Conservation (phyloP, 257 asterid species). For the Fraxinus anomala region DNA sequence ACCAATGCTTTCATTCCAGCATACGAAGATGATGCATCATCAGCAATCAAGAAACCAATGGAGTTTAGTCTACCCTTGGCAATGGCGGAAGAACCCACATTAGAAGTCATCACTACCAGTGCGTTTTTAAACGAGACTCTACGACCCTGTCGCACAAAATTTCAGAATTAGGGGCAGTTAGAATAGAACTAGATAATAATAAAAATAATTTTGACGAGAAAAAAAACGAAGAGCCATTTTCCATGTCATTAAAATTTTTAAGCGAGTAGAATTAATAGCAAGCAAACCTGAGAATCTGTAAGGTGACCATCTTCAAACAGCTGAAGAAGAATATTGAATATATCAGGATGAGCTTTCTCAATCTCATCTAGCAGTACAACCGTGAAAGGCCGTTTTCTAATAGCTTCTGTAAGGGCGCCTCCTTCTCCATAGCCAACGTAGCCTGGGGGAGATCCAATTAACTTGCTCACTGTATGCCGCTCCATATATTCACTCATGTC, state of each 20-base stretch:
- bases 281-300: constrained; percentile 91
- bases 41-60: constrained; percentile 66
- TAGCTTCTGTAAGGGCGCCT: constrained; percentile 93
- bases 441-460: constrained; percentile 99
- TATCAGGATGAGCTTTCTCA: constrained; percentile 97
- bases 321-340: constrained; percentile 93
- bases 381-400: constrained; percentile 85
- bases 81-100: constrained; percentile 85
- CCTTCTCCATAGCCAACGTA: constrained; percentile 96
- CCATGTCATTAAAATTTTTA: neutral
- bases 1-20: constrained; percentile 82
- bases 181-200: constrained; percentile 5
- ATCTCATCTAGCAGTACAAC: constrained; percentile 93
- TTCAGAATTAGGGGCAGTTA: constrained; percentile 13
- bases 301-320: constrained; percentile 97
- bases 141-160: constrained; percentile 64
- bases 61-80: constrained; percentile 71
- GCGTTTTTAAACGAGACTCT: constrained; percentile 96
- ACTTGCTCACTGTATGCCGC: constrained; percentile 95
- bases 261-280: constrained; percentile 19
- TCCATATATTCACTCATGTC: constrained; percentile 99
- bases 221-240: constrained; percentile 2
- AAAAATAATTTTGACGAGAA: neutral
- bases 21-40: constrained; percentile 69
- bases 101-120: constrained; percentile 90